phyloP scores from a whole-genome alignment of 805 yeast species.

The Ogataea neopini region DNA sequence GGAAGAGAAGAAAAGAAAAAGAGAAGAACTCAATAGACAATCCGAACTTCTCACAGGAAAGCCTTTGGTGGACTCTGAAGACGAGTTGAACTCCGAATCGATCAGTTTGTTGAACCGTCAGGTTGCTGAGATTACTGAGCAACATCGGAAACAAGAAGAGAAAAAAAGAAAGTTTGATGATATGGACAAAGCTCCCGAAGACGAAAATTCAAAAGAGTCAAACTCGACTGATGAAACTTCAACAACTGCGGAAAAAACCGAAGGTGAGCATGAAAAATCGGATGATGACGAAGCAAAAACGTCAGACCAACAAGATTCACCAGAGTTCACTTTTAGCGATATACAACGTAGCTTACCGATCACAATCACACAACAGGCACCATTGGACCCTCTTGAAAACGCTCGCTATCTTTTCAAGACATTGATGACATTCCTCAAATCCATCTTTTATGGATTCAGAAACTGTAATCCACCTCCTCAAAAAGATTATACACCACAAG shows the following conservation, averaged over 20 bases:
- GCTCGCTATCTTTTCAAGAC: constrained; percentile 87
- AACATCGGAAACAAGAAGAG: constrained; percentile 45
- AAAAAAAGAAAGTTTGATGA: too few relatives aligned
- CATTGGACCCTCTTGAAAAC: constrained; percentile 76
- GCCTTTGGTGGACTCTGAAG: constrained; percentile 20
- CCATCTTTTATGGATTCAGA: constrained; percentile 85
- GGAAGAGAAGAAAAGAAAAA: constrained; percentile 43
- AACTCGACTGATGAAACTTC: not conserved
- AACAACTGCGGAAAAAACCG: constrained; percentile 1
- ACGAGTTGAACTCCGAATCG: constrained; percentile 15
- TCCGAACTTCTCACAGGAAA: constrained; percentile 39
- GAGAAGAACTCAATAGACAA: constrained; percentile 38
- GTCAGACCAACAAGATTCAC: not conserved
- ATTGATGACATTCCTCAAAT: constrained; percentile 83
- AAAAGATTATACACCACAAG: constrained; percentile 48
- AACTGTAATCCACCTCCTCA: constrained; percentile 85
- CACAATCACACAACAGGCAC: constrained; percentile 49
- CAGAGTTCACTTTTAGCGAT: constrained; percentile 43
- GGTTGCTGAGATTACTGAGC: constrained; percentile 61
- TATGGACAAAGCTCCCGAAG: too few relatives aligned
- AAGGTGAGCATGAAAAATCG: constrained; percentile 16
- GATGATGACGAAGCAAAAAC: constrained; percentile 2
- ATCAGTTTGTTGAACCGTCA: constrained; percentile 56
- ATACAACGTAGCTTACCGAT: constrained; percentile 58
- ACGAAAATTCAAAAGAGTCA: constrained; percentile 11